Percentiles rank a stretch among this genome's conserved stretches.
Conservation (phyloP, 208 protist species). For the Leishmania arabica region DNA sequence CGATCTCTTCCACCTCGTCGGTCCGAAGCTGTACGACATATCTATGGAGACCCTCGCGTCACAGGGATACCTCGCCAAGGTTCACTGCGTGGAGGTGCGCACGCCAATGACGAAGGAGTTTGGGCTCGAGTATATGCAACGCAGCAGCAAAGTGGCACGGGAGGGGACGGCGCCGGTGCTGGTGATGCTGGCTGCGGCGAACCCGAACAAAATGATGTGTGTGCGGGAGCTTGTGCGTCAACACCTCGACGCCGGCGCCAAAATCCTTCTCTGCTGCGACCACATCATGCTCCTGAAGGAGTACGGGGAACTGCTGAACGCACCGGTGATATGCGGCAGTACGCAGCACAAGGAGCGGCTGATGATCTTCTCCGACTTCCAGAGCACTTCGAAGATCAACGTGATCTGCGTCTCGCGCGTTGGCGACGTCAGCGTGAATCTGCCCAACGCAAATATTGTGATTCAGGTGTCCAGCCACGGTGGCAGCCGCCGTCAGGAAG, state of each 20-base stretch:
- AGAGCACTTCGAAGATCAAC: conserved; percentile 88
- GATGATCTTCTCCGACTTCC: conserved; percentile 95
- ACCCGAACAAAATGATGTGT: conserved; percentile 92
- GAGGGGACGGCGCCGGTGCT: conserved; percentile 51
- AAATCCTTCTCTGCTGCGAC: conserved; percentile 99
- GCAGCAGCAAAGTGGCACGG: conserved; percentile 34
- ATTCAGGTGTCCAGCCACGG: conserved; percentile 99
- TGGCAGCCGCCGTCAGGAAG: conserved; percentile 95
- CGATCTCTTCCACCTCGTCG: conserved; percentile 98
- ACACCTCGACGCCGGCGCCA: conserved; percentile 93
- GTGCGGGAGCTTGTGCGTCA: conserved; percentile 92
- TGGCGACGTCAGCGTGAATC: conserved; percentile 98
- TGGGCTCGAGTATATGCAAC: conserved; percentile 88
- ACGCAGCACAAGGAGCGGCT: conserved; percentile 93
- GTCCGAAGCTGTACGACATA: conserved; percentile 99
- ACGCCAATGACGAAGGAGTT: conserved; percentile 98
- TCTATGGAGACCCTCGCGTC: conserved; percentile 98
- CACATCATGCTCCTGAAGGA: conserved; percentile 95
- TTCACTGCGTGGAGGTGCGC: conserved; percentile 98
- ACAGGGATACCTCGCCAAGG: conserved; percentile 96
- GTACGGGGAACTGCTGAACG: conserved; percentile 91
- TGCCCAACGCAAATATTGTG: conserved; percentile 99
- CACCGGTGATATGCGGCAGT: conserved; percentile 94
- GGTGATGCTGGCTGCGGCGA: conserved; percentile 81
- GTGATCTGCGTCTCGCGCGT: conserved; percentile 97